Evolutionary conservation across 768 basidiomycete genomes (phyloP).

Genomic region (Rhizopogon vesiculosus): DNA sequence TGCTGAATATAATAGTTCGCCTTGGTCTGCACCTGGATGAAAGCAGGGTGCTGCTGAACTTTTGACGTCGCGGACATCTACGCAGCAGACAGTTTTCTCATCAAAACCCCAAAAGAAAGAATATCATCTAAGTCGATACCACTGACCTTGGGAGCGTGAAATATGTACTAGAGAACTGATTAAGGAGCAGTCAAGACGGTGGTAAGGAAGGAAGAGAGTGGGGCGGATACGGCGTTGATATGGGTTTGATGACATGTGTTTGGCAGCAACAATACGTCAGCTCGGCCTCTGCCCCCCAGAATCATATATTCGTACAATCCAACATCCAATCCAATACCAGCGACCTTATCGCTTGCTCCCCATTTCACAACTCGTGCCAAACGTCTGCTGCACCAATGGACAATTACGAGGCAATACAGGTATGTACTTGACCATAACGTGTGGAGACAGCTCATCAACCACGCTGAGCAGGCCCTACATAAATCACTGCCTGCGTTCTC

Average conservation of each 20-base stretch:
- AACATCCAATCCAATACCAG: background rate
- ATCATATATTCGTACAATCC: conserved; percentile 1
- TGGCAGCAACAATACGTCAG: conserved; percentile 46
- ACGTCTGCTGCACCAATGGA: conserved; percentile 38
- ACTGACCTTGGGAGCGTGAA: conserved; percentile 10
- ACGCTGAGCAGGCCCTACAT: conserved; percentile 51
- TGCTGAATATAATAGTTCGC: conserved; percentile 77
- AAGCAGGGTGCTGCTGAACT: conserved; percentile 83
- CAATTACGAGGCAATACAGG: conserved; percentile 53
- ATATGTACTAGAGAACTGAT: conserved; percentile 7
- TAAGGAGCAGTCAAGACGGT: conserved; percentile 11
- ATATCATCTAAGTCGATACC: background rate
- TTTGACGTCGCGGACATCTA: conserved; percentile 80
- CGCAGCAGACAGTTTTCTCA: conserved; percentile 8
- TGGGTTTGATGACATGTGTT: conserved; percentile 62
- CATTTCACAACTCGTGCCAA: conserved; percentile 3
- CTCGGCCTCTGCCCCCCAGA: conserved; percentile 8
- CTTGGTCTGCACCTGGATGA: conserved; percentile 80
- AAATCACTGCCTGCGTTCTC: conserved; percentile 62
- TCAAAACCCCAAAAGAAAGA: background rate
- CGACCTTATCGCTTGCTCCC: background rate
- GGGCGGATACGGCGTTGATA: conserved; percentile 31
- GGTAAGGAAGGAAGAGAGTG: conserved; percentile 18
- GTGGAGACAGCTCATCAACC: conserved; percentile 2
- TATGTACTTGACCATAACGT: conserved; percentile 19